These are phyloP conservation scores for Aspergillus clavatus DNA, from an alignment of 2,329 filamentous ascomycete genomes.

Conservation along the genomic window DNA sequence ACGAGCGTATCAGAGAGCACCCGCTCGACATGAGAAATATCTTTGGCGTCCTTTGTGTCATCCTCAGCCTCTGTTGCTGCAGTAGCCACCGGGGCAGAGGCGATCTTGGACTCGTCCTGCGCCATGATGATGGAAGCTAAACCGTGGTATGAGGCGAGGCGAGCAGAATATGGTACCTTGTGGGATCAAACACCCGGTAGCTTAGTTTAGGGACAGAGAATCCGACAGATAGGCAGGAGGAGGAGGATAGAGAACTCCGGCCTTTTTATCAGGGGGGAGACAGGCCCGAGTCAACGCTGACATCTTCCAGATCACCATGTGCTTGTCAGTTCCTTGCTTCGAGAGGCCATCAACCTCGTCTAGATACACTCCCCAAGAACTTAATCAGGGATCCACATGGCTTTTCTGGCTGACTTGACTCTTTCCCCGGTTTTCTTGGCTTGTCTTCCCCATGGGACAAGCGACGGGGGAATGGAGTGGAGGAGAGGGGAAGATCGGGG, in stretches of 20 bases:
- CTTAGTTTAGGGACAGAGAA: too few relatives aligned
- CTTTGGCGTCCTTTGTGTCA: constrained; percentile 12
- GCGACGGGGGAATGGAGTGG: constrained; percentile 17
- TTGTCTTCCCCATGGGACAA: constrained; percentile 3
- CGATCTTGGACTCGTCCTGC: neutral
- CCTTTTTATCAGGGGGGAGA: neutral
- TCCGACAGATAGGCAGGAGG: neutral
- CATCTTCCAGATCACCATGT: too few relatives aligned
- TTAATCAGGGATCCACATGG: neutral
- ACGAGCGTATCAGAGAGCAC: constrained; percentile 46
- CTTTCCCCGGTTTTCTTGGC: constrained; percentile 8
- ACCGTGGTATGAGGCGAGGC: neutral
- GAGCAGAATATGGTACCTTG: too few relatives aligned
- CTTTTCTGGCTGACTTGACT: neutral
- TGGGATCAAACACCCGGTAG: too few relatives aligned
- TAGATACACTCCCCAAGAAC: too few relatives aligned
- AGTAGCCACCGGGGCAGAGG: neutral
- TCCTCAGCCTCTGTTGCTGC: neutral
- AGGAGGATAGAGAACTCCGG: neutral
- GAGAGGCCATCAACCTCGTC: neutral
- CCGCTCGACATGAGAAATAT: constrained; percentile 46
- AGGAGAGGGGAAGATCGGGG: constrained; percentile 6
- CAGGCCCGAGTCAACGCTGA: too few relatives aligned
- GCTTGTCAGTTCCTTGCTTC: neutral
- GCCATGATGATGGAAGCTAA: neutral